Base-by-base conservation (phyloP, 1,139 yeast genomes). In the Suhomyces coccinellae region DNA sequence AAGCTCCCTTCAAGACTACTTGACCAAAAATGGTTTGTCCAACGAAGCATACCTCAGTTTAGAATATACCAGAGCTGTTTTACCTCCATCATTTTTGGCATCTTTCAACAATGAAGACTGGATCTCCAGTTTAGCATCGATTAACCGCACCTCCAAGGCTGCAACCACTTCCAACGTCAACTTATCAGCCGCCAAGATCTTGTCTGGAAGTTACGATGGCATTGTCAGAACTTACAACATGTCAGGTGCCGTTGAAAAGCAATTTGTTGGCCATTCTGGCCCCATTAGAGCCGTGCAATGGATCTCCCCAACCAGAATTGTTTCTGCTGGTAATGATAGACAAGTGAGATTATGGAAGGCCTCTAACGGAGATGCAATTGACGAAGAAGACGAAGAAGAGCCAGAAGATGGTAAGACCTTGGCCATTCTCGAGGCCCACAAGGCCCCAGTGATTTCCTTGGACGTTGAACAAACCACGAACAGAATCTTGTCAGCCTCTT, bases 131-230 rank as follows among this genome's bases (percentile, higher is more conserved):
- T 77, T 91, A 37, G 82, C 82, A 58, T 66, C 83, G 29, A 66
- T 71, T 50, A 69, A 72, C 54, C 59, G 69, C 8, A 54, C 54
- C 46, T 61, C 68, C 17, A 42, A 45, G 22, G 57, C 65, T 12
- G 69, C 61, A 7, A 53, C 62, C 4, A 48, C 63, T 13, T 69
- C 77, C 14, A 67, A 69, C 41, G 53, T 67, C 44, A 27, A 54
- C 8, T 50, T 65, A 26, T 35, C 52, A 3, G 61, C 63, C 42
- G 77, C 81, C 16, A 77, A 80, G 57, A 87, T 91, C 45, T 75
- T 90, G 43, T 83, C 95, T 10, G 99, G 99, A 20, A 83, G 96
- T 1, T 93, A 91, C 60, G 99, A 93, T 63, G 98, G 98, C 52
- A 80, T 91, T 35, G 96, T 93, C 20, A 79, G 98, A 55, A 82